phyloP scores from a whole-genome alignment of 73 alveolate species.

The Diophrys appendiculata region DNA sequence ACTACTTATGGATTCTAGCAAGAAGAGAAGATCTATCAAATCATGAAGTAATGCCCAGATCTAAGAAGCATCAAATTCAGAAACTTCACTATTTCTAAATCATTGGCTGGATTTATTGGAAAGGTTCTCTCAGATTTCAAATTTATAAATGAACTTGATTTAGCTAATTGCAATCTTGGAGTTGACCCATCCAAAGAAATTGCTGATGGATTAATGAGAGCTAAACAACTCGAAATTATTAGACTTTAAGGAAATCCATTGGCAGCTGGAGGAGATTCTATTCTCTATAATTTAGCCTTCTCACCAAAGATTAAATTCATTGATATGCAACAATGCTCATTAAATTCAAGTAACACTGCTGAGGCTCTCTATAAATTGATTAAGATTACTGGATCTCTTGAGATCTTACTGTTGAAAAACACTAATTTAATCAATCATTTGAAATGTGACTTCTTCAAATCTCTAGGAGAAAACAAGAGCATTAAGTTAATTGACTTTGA shows the following conservation, averaged over 20 bases:
- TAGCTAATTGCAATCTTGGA: slow-evolving; percentile 60
- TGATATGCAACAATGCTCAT: slow-evolving; percentile 66
- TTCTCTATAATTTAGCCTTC: slow-evolving; percentile 92
- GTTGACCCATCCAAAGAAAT: slow-evolving; percentile 82
- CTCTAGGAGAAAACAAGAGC: slow-evolving; percentile 93
- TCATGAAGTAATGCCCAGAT: slow-evolving; percentile 10
- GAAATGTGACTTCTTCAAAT: slow-evolving; percentile 80
- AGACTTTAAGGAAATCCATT: slow-evolving; percentile 59
- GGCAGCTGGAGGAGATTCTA: slow-evolving; percentile 78
- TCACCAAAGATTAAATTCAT: slow-evolving; percentile 84
- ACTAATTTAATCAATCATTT: slow-evolving; percentile 32
- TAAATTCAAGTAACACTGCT: slow-evolving; percentile 34
- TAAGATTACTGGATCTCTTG: slow-evolving; percentile 84
- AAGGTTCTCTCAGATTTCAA: slow-evolving; percentile 79
- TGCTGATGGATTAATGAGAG: slow-evolving; percentile 98
- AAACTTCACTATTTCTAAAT: neutral
- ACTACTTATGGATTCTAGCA: neutral
- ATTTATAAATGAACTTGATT: slow-evolving; percentile 70
- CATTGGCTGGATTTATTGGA: slow-evolving; percentile 52
- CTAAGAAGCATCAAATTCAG: slow-evolving; percentile 2
- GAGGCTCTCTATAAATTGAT: slow-evolving; percentile 83
- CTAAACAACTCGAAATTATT: slow-evolving; percentile 81
- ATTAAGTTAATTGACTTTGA: slow-evolving; percentile 74
- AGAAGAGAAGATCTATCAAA: slow-evolving; percentile 2
- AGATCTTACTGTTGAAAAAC: slow-evolving; percentile 62